Conservation (phyloP, 345 rosid genomes). For the Aurinia saxatilis region DNA sequence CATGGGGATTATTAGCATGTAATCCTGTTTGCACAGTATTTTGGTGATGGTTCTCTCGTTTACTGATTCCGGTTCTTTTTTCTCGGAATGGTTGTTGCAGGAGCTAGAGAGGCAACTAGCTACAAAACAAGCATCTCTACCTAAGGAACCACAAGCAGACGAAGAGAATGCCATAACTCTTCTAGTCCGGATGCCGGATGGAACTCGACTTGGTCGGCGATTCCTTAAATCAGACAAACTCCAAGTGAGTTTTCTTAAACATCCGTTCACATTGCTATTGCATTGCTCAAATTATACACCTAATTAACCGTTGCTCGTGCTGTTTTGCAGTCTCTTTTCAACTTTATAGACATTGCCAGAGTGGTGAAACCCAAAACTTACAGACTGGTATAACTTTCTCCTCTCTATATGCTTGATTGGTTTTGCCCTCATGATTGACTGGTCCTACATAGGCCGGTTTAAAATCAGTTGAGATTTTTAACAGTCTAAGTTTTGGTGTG, state of each 20-base stretch:
- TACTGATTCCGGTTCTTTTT: neutral
- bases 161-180: constrained; percentile 87
- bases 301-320: neutral
- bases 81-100: constrained; percentile 37
- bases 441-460: neutral
- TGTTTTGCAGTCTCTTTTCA: constrained; percentile 70
- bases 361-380: constrained; percentile 83
- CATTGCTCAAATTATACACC: neutral
- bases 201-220: constrained; percentile 84
- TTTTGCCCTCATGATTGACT: neutral
- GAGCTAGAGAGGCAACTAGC: constrained; percentile 79
- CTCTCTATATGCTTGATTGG: neutral
- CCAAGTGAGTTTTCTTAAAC: constrained; percentile 40
- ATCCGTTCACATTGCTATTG: neutral
- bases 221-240: constrained; percentile 77
- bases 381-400: constrained; percentile 59
- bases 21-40: neutral
- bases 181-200: constrained; percentile 92
- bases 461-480: neutral
- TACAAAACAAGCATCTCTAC: constrained; percentile 89
- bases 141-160: constrained; percentile 71
- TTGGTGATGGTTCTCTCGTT: neutral
- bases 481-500: constrained; percentile 3
- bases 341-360: constrained; percentile 86
- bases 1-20: neutral